Evolutionary conservation across 495 filamentous ascomycete genomes (phyloP).

Genomic region (Tuber brumale): DNA sequence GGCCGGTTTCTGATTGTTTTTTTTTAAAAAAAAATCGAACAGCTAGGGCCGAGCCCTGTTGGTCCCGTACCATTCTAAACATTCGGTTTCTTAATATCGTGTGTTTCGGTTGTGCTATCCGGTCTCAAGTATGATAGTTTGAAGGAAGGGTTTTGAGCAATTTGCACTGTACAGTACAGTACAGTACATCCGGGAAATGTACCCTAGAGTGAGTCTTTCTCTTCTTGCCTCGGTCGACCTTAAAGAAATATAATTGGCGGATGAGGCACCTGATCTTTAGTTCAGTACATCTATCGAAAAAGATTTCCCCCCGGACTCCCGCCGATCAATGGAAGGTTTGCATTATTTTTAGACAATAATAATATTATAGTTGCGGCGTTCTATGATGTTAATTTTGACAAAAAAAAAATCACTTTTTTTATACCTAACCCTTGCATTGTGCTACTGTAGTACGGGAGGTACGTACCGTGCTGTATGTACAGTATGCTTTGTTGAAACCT

Average conservation of each 20-base stretch:
- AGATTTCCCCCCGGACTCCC: not conserved
- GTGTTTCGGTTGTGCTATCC: not conserved
- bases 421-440: not conserved
- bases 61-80: not conserved
- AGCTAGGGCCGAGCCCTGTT: not conserved
- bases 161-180: not conserved
- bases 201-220: not conserved
- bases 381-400: not conserved
- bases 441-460: too few species aligned
- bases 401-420: not conserved
- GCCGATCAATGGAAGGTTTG: not conserved
- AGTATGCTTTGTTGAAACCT: not conserved
- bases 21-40: not conserved
- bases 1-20: not conserved
- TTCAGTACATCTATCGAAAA: not conserved
- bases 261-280: not conserved
- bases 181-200: not conserved
- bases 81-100: not conserved
- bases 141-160: not conserved
- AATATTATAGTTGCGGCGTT: not conserved
- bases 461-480: too few species aligned
- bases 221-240: not conserved
- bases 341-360: not conserved
- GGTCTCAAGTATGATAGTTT: not conserved
- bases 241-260: not conserved